phyloP scores from a whole-genome alignment of 805 yeast genomes.

The Zygotorulaspora sp. region DNA sequence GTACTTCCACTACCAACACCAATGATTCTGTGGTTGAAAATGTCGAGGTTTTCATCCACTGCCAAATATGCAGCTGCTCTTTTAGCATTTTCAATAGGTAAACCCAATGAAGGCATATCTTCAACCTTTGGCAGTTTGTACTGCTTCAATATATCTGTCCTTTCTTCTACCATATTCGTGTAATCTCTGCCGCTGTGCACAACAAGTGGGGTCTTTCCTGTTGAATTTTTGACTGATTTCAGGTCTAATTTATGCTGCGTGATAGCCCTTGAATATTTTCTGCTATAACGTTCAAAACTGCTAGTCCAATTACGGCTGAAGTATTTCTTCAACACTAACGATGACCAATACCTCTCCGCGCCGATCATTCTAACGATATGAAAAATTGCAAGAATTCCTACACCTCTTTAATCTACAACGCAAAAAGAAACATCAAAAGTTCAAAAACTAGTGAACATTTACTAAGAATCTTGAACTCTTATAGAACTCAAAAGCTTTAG shows the following conservation, averaged over 20 bases:
- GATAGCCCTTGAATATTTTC: too few species aligned
- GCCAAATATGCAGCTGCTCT: constrained; percentile 87
- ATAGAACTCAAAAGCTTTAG: too few species aligned
- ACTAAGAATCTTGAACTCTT: too few species aligned
- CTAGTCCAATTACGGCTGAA: neutral
- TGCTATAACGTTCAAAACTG: too few species aligned
- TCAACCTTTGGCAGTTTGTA: constrained; percentile 18
- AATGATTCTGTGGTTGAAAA: constrained; percentile 61
- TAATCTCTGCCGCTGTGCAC: neutral
- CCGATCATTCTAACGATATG: neutral
- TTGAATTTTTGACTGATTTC: too few species aligned
- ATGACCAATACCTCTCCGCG: neutral
- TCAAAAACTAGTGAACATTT: too few species aligned
- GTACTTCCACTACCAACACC: constrained; percentile 98
- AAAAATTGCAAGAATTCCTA: neutral
- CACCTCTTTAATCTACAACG: neutral
- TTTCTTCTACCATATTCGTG: neutral
- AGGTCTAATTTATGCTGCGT: too few species aligned
- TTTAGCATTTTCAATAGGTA: constrained; percentile 74
- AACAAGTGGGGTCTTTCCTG: too few species aligned
- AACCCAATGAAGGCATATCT: constrained; percentile 30
- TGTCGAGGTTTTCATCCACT: constrained; percentile 63
- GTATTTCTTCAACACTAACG: neutral
- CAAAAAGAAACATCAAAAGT: constrained; percentile 3
- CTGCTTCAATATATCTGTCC: constrained; percentile 1